Conservation (phyloP, 2,329 filamentous ascomycete species). For the Apiospora saccharicola region DNA sequence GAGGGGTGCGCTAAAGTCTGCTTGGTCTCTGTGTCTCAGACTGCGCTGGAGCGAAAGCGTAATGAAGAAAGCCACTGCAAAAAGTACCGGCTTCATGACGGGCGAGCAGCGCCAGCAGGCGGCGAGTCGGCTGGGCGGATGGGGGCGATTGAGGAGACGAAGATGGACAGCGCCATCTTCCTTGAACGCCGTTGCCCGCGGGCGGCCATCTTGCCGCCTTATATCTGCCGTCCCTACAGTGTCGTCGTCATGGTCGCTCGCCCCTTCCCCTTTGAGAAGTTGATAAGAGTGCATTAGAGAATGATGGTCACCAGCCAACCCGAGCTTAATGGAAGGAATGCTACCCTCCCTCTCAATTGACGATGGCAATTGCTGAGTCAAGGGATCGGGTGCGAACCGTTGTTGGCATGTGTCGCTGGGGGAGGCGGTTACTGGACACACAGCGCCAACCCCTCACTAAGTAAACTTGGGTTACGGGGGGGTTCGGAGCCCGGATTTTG, state of each 20-base stretch:
- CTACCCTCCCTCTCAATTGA: neutral
- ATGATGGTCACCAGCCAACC: neutral
- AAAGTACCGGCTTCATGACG: conserved; percentile 1
- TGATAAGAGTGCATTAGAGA: conserved; percentile 10
- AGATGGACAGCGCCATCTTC: neutral
- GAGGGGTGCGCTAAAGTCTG: conserved; percentile 32
- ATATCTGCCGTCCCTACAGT: neutral
- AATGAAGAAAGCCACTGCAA: neutral
- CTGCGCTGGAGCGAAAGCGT: conserved; percentile 8
- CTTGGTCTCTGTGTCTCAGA: no score
- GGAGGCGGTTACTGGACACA: neutral
- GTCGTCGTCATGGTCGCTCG: neutral
- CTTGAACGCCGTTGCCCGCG: neutral
- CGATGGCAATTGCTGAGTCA: neutral
- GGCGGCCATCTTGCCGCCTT: neutral
- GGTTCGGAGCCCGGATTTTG: neutral
- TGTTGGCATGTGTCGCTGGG: conserved; percentile 8
- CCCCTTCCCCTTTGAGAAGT: neutral
- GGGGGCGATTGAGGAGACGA: neutral
- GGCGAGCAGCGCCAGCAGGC: neutral
- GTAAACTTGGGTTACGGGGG: neutral
- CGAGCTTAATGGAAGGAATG: neutral
- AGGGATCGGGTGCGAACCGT: neutral
- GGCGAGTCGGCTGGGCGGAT: neutral
- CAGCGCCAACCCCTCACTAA: conserved; percentile 1